Evolutionary conservation across 495 filamentous ascomycete species (phyloP).

Genomic region (Apiosordaria backusii): DNA sequence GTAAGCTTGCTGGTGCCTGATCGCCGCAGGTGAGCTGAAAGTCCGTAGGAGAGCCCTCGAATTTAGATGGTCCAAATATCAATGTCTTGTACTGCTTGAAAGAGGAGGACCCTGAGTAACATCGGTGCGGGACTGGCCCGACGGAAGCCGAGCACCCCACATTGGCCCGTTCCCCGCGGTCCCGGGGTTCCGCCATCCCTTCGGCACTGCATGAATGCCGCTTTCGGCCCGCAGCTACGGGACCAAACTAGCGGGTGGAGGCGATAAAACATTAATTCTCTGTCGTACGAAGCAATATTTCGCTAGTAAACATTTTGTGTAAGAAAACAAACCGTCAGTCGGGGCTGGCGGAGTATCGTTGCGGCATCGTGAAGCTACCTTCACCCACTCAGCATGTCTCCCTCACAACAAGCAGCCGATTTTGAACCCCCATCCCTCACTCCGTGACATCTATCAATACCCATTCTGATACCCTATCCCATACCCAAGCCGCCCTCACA

Average conservation of each 20-base stretch:
- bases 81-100: background rate
- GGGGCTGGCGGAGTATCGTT: too few relatives aligned
- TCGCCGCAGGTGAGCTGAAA: background rate
- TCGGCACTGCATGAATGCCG: background rate
- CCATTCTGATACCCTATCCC: background rate
- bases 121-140: conserved; percentile 4
- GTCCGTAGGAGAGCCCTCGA: background rate
- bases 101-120: background rate
- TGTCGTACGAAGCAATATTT: background rate
- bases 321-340: too few relatives aligned
- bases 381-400: too few relatives aligned
- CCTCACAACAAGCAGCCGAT: too few relatives aligned
- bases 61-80: background rate
- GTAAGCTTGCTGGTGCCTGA: background rate
- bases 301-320: background rate
- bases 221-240: background rate
- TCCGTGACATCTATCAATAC: too few relatives aligned
- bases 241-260: background rate
- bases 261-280: background rate
- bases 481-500: conserved; percentile 2
- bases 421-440: too few relatives aligned
- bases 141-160: conserved; percentile 10
- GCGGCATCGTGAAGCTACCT: too few relatives aligned
- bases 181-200: background rate
- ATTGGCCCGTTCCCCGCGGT: background rate